Conservation (phyloP, 352 stramenopile genomes). For the Pythium aquatile region DNA sequence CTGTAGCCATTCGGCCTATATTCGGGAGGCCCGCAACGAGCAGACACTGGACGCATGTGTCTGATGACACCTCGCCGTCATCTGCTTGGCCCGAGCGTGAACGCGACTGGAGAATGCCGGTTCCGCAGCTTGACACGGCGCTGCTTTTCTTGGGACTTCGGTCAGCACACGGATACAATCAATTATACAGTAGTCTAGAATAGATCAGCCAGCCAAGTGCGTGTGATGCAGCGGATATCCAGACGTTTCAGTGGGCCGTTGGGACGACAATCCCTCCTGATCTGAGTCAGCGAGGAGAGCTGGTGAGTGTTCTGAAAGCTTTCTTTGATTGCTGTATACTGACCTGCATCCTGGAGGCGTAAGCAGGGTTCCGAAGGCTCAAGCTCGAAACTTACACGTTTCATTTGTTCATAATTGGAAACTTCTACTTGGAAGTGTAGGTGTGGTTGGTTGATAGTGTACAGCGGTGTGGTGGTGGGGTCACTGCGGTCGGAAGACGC, state of each 20-base stretch:
- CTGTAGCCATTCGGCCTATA: not conserved
- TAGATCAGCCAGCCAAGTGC: too few species aligned
- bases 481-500: not conserved
- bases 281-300: too few species aligned
- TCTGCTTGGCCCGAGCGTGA: not conserved
- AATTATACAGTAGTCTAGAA: too few species aligned
- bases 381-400: too few species aligned
- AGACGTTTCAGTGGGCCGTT: too few species aligned
- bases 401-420: not conserved
- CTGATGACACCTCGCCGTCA: not conserved
- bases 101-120: too few species aligned
- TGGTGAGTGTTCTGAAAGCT: too few species aligned
- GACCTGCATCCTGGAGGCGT: too few species aligned
- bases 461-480: not conserved
- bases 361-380: too few species aligned
- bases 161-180: not conserved
- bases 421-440: not conserved
- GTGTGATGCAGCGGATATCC: too few species aligned
- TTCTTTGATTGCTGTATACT: not conserved
- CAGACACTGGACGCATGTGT: not conserved
- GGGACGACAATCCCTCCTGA: too few species aligned
- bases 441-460: not conserved
- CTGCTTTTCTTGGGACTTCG: not conserved
- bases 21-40: not conserved
- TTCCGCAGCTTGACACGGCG: too few species aligned